A percentile compares a stretch with the other conserved stretches of the same genome.
phyloP scores from a whole-genome alignment of 768 basidiomycete genomes.

The Suillus occidentalis region DNA sequence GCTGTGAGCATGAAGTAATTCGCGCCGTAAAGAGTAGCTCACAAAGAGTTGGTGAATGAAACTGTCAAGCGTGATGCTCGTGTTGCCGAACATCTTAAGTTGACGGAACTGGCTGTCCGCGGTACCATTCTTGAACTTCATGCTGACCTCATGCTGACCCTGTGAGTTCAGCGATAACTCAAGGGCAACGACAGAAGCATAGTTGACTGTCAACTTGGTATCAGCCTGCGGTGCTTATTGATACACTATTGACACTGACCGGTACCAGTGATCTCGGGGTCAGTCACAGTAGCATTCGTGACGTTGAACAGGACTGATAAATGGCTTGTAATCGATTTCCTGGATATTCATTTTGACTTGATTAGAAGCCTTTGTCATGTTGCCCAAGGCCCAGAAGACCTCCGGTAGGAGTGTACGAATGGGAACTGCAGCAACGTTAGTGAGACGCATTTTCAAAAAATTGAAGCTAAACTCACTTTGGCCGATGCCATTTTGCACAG shows the following conservation, averaged over 20 bases:
- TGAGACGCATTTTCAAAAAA: neutral
- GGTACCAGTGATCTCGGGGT: constrained; percentile 57
- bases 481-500: constrained; percentile 57
- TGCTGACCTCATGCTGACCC: constrained; percentile 67
- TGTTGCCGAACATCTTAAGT: constrained; percentile 58
- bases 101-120: constrained; percentile 48
- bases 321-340: constrained; percentile 79
- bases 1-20: neutral
- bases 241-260: constrained; percentile 43
- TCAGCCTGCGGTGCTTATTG: neutral
- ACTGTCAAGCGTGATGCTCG: constrained; percentile 7
- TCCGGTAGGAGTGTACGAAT: constrained; percentile 70
- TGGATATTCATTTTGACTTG: constrained; percentile 71
- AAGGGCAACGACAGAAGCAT: constrained; percentile 63
- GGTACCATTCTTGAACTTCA: constrained; percentile 79
- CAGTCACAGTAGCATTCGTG: constrained; percentile 52
- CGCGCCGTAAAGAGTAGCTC: neutral
- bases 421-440: constrained; percentile 49
- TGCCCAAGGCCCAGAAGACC: constrained; percentile 65
- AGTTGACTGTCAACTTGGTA: constrained; percentile 50
- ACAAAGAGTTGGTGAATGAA: constrained; percentile 5
- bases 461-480: constrained; percentile 53
- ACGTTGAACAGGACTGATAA: constrained; percentile 79
- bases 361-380: constrained; percentile 71
- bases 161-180: constrained; percentile 65